Evolutionary conservation across 2,329 filamentous ascomycete genomes (phyloP).

Genomic region (Macrophomina tecta): DNA sequence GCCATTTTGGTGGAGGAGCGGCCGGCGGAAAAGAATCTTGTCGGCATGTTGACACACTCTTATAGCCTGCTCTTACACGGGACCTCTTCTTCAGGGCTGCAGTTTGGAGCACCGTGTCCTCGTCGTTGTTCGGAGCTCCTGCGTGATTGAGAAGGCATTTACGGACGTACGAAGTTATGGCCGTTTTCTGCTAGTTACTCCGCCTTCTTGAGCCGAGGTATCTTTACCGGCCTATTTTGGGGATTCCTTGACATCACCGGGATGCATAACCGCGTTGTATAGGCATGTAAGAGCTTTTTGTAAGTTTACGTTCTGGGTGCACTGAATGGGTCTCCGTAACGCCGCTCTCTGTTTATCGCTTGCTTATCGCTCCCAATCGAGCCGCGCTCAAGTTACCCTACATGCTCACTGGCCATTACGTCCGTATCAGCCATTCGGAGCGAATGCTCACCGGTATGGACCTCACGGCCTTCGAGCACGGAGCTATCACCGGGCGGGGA

Average conservation of each 20-base stretch:
- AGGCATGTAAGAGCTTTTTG: no score
- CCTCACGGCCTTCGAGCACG: neutral
- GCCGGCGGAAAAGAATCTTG: constrained; percentile 3
- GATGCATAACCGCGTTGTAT: no score
- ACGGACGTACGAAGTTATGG: constrained; percentile 22
- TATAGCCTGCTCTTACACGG: neutral
- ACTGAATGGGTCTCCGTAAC: no score
- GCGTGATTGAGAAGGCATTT: constrained; percentile 7
- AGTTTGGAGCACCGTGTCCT: neutral
- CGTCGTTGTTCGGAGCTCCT: constrained; percentile 1
- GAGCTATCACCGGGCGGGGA: constrained; percentile 6
- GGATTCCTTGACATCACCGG: neutral
- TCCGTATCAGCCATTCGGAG: neutral
- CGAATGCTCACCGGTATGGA: constrained; percentile 5
- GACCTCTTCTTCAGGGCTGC: no score
- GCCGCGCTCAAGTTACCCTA: neutral
- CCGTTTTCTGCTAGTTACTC: neutral
- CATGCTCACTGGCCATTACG: neutral
- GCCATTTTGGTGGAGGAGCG: constrained; percentile 46
- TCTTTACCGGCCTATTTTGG: neutral
- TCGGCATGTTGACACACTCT: neutral
- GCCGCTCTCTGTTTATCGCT: neutral
- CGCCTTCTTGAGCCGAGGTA: constrained; percentile 21
- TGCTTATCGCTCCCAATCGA: neutral
- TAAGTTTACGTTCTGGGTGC: no score